Evolutionary conservation across 495 filamentous ascomycete species (phyloP).

Genomic region (Tuber magnatum): DNA sequence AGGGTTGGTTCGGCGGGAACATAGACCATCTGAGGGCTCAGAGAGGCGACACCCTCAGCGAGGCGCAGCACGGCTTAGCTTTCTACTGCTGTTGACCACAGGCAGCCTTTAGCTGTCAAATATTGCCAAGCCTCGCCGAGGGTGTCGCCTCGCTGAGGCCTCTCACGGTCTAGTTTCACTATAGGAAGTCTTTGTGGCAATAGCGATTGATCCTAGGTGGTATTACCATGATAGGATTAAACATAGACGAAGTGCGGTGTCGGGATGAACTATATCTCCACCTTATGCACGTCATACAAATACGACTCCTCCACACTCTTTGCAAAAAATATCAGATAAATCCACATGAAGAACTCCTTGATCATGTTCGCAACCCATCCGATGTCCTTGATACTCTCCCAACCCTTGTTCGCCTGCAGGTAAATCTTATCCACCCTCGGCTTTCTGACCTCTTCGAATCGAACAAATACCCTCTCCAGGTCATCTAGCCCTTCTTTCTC

Average conservation of each 20-base stretch:
- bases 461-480: conserved; percentile 47
- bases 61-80: too few relatives aligned
- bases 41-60: too few relatives aligned
- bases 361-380: conserved; percentile 44
- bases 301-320: conserved; percentile 1
- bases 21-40: too few relatives aligned
- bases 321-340: conserved; percentile 26
- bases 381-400: conserved; percentile 45
- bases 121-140: too few relatives aligned
- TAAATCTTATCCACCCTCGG: conserved; percentile 50
- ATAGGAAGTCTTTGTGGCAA: background rate
- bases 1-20: background rate
- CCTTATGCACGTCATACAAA: background rate
- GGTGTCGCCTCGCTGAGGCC: too few relatives aligned
- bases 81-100: too few relatives aligned
- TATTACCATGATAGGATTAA: background rate
- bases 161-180: background rate
- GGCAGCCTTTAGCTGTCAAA: too few relatives aligned
- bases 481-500: conserved; percentile 35
- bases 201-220: background rate
- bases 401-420: conserved; percentile 47
- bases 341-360: conserved; percentile 42
- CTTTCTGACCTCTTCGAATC: conserved; percentile 50
- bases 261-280: background rate
- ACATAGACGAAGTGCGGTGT: background rate